Evolutionary conservation across 176 grass and related monocot genomes (phyloP).

Genomic region (Hordeum marinum): DNA sequence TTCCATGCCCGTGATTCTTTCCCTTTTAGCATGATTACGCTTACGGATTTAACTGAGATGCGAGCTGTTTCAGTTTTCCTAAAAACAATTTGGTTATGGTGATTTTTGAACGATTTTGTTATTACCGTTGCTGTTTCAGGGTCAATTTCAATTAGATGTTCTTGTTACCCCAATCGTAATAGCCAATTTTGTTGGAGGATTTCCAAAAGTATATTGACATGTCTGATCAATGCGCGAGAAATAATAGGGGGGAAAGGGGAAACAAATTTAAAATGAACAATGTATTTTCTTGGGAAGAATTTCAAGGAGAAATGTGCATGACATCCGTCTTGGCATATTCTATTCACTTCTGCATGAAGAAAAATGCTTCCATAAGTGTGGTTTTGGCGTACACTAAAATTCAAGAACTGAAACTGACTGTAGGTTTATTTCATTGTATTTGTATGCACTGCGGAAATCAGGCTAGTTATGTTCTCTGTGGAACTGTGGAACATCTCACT

Average conservation of each 20-base stretch:
- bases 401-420: neutral
- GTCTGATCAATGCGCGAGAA: neutral
- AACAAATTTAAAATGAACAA: neutral
- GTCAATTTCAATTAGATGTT: neutral
- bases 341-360: neutral
- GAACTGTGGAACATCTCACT: neutral
- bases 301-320: neutral
- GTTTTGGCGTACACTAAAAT: neutral
- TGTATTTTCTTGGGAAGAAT: neutral
- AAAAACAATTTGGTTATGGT: neutral
- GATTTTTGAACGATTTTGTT: neutral
- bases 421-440: conserved; percentile 1
- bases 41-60: neutral
- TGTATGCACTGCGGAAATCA: neutral
- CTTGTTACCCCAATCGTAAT: neutral
- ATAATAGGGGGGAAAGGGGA: neutral
- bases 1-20: neutral
- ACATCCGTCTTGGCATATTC: neutral
- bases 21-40: neutral
- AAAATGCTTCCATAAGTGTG: neutral
- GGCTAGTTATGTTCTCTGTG: neutral
- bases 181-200: neutral
- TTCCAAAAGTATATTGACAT: neutral
- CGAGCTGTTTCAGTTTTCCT: neutral
- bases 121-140: neutral